phyloP scores from a whole-genome alignment of 2,329 filamentous ascomycete species.

The Fusarium robinianum region DNA sequence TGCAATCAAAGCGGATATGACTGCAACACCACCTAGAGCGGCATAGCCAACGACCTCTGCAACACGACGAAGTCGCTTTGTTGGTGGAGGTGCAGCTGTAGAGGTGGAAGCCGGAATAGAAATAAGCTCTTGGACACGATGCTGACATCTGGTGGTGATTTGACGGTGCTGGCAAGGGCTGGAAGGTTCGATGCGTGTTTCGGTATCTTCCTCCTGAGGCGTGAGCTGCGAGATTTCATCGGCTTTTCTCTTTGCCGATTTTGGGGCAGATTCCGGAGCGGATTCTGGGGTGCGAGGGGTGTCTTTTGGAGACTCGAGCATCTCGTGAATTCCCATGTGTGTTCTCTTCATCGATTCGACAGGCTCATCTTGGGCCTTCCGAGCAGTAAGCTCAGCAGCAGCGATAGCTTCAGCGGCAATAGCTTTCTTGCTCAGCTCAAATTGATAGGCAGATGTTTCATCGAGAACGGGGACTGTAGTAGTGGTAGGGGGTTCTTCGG shows the following conservation, averaged over 20 bases:
- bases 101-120: background rate
- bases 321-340: background rate
- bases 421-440: conserved; percentile 36
- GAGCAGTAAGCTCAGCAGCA: too few relatives aligned
- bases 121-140: background rate
- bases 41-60: conserved; percentile 45
- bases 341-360: conserved; percentile 6
- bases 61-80: conserved; percentile 42
- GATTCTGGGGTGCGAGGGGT: too few relatives aligned
- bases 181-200: background rate
- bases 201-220: conserved; percentile 14
- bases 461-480: conserved; percentile 21
- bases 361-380: conserved; percentile 11
- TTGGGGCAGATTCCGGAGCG: too few relatives aligned
- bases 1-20: conserved; percentile 47
- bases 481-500: background rate
- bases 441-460: conserved; percentile 40
- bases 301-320: conserved; percentile 2
- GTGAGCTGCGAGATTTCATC: conserved; percentile 33
- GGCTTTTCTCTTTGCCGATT: conserved; percentile 35
- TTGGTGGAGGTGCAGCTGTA: conserved; percentile 17
- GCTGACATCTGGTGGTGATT: background rate
- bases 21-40: conserved; percentile 45
- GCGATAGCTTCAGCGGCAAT: background rate
- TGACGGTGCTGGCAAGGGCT: background rate